phyloP scores from a whole-genome alignment of 202 grass and related monocot species.

The Alloteropsis angusta region DNA sequence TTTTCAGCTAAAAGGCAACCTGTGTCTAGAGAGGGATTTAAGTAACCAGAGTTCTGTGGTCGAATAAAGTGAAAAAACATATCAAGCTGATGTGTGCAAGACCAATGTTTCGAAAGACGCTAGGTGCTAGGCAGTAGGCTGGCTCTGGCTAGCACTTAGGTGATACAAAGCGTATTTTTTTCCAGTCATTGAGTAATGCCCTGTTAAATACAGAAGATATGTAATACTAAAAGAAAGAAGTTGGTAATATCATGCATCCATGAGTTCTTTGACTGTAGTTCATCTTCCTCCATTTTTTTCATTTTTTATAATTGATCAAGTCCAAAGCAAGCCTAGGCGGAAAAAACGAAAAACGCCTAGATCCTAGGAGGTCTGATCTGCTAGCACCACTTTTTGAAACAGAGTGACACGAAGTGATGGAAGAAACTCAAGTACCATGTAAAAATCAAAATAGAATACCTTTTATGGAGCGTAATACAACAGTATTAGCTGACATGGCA shows the following conservation, averaged over 20 bases:
- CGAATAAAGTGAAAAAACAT: neutral
- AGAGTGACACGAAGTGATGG: neutral
- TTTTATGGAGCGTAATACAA: slow-evolving; percentile 98
- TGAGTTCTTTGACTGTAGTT: no score
- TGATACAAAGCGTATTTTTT: no score
- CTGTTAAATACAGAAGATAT: no score
- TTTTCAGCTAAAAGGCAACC: neutral
- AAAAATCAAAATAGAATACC: slow-evolving; percentile 35
- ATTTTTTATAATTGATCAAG: no score
- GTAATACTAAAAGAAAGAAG: neutral
- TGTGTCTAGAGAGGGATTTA: neutral
- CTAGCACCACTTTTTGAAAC: neutral
- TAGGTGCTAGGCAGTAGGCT: no score
- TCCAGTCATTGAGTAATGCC: no score
- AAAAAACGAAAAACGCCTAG: neutral
- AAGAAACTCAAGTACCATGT: neutral
- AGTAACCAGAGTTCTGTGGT: neutral
- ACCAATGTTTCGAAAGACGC: neutral
- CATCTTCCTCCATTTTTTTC: no score
- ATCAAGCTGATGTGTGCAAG: neutral
- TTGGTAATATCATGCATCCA: no score
- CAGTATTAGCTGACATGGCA: slow-evolving; percentile 95
- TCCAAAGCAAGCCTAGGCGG: no score
- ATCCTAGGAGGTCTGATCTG: neutral
- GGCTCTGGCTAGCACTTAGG: no score